Conservation (phyloP, 768 basidiomycete genomes). For the Leccinum barrowsii region DNA sequence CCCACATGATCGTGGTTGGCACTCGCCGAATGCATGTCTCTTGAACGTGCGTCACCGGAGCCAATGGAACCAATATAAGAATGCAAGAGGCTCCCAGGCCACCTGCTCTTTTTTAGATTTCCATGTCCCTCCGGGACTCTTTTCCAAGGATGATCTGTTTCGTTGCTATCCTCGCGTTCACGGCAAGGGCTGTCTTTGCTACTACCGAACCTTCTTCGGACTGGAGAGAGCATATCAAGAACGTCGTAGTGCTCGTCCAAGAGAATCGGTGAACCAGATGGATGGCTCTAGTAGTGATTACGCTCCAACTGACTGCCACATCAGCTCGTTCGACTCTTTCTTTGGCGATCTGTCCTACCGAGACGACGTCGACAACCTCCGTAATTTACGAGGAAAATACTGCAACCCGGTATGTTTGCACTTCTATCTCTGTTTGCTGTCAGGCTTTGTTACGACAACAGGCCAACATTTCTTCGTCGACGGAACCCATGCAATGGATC, state of each 20-base stretch:
- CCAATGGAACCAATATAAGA: background rate
- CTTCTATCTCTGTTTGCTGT: background rate
- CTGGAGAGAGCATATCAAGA: conserved; percentile 24
- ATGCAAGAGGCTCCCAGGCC: background rate
- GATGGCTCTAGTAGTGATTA: background rate
- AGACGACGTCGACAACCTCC: conserved; percentile 21
- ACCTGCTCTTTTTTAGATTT: background rate
- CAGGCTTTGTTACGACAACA: background rate
- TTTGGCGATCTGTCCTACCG: conserved; percentile 28
- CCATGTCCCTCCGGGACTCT: background rate
- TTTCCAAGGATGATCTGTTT: conserved; percentile 12
- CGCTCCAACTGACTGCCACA: background rate
- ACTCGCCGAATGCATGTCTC: too few relatives aligned
- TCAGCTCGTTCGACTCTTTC: conserved; percentile 25
- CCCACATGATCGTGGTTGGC: too few relatives aligned
- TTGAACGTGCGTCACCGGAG: too few relatives aligned
- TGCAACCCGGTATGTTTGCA: conserved; percentile 20
- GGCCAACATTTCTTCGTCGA: conserved; percentile 10
- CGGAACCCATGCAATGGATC: conserved; percentile 7
- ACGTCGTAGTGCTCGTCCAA: conserved; percentile 27
- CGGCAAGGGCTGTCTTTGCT: background rate
- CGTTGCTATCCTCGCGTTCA: conserved; percentile 6
- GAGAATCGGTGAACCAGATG: conserved; percentile 20
- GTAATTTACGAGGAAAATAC: conserved; percentile 16
- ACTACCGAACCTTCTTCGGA: conserved; percentile 1